Evolutionary conservation across 306 rosid species (phyloP).

Genomic region (Astragalus membranaceus): DNA sequence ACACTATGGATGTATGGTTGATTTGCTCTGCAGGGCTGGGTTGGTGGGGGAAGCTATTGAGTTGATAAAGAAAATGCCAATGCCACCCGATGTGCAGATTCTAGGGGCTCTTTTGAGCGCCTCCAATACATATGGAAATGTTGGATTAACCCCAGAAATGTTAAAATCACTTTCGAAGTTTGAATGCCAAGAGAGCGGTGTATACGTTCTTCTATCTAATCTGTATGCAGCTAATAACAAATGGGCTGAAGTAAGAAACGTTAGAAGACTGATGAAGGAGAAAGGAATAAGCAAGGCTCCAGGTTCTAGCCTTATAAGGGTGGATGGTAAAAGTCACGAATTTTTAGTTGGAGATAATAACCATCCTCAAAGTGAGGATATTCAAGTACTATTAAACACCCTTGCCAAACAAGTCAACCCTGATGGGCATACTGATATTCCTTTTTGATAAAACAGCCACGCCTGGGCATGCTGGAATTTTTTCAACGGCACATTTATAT

Average conservation of each 20-base stretch:
- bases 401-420: slow-evolving; percentile 41
- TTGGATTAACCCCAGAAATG: slow-evolving; percentile 44
- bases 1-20: slow-evolving; percentile 81
- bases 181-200: slow-evolving; percentile 60
- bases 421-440: slow-evolving; percentile 30
- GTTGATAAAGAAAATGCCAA: slow-evolving; percentile 64
- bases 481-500: not conserved
- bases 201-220: slow-evolving; percentile 77
- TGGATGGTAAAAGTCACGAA: slow-evolving; percentile 51
- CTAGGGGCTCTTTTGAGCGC: slow-evolving; percentile 66
- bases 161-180: slow-evolving; percentile 41
- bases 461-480: not conserved
- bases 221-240: slow-evolving; percentile 50
- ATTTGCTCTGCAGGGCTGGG: slow-evolving; percentile 69
- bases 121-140: slow-evolving; percentile 43
- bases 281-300: slow-evolving; percentile 63
- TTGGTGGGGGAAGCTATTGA: slow-evolving; percentile 55
- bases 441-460: slow-evolving; percentile 23
- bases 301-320: slow-evolving; percentile 63
- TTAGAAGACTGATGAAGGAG: slow-evolving; percentile 70
- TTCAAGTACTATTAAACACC: slow-evolving; percentile 34
- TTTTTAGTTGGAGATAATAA: slow-evolving; percentile 56
- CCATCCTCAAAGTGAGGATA: slow-evolving; percentile 54
- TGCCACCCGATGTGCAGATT: slow-evolving; percentile 74
- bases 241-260: slow-evolving; percentile 65